phyloP scores from a whole-genome alignment of 139 green algal species.

The Tetradesmus obliquus region DNA sequence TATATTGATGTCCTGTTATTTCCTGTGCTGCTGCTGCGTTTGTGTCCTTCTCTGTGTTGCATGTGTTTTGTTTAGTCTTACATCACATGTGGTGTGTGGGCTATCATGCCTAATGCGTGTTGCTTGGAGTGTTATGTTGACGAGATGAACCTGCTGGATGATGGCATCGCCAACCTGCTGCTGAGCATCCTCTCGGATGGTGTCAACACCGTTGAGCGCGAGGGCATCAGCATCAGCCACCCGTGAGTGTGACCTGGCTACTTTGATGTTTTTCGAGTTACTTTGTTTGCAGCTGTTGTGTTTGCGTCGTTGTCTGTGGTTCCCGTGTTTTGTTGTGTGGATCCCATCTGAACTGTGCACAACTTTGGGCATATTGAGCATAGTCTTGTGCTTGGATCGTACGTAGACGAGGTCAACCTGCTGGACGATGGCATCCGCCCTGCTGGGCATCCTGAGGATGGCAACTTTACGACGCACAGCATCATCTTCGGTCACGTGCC shows the following conservation, averaged over 20 bases:
- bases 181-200: constrained; percentile 92
- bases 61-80: constrained; percentile 30
- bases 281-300: no score
- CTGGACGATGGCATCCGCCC: constrained; percentile 97
- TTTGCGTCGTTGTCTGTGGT: no score
- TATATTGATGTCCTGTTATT: background rate
- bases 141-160: constrained; percentile 97
- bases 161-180: constrained; percentile 98
- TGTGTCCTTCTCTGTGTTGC: no score
- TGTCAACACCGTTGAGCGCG: constrained; percentile 96
- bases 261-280: background rate
- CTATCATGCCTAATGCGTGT: no score
- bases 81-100: no score
- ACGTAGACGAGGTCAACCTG: constrained; percentile 91
- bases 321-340: no score
- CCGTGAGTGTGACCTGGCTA: constrained; percentile 73
- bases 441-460: constrained; percentile 83
- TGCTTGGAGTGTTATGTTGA: constrained; percentile 52
- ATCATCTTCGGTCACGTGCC: no score
- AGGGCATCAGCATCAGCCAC: constrained; percentile 96
- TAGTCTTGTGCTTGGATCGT: background rate
- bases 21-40: no score
- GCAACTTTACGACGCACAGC: no score
- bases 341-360: no score
- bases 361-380: no score